Base-by-base conservation (phyloP, 768 basidiomycete genomes). In the Leccinum arenicola region DNA sequence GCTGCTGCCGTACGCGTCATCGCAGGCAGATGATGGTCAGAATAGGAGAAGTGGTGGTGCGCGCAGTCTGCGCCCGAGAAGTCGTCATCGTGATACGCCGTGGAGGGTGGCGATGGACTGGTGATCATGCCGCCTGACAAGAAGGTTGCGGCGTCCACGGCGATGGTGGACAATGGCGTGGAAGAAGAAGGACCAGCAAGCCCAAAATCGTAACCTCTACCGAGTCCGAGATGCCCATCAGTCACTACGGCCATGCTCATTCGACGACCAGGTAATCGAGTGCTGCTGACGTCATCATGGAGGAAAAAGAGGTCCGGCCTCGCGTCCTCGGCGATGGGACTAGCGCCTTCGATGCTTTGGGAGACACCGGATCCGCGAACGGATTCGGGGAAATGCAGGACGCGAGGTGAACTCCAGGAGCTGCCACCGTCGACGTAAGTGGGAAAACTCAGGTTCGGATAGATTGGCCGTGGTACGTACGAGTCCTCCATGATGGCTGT, bases 401-500 rank as follows among this genome's bases (percentile, higher is more conserved):
- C 51, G 64, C 61, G 70, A 43, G 36, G 67, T 56, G 67, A 61
- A 57, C 35, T 53, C 64, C 67, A 64, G 50, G 67, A 54, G 57
- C 69, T 71, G 69, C 67, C 65, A 64, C 61, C 50, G 6, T 23
- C 31, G 43, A 69, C 67, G 69, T 70, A 66, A 70, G 69, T 17
- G 62, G 35, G 45, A 59, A 56, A 56, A 50, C 19, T 60, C 55
- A 61, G 49, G 50, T 27, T 54, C 56, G 33, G 45, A 59, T 40
- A 31, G 33, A 54, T 45, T 35, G 59, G n/a, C n/a, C 9, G 58
- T 50, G 58, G 36, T 52, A 64, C 69, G 54, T 71, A 70, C 69
- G 65, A 27, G 48, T 64, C 63, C 55, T 67, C 69, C 4, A 12
- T 69, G 65, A 70, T 70, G 69, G 63, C 63, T 63, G 67, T 67